phyloP scores from a whole-genome alignment of 2,329 filamentous ascomycete genomes.

The Fulvia fulva region DNA sequence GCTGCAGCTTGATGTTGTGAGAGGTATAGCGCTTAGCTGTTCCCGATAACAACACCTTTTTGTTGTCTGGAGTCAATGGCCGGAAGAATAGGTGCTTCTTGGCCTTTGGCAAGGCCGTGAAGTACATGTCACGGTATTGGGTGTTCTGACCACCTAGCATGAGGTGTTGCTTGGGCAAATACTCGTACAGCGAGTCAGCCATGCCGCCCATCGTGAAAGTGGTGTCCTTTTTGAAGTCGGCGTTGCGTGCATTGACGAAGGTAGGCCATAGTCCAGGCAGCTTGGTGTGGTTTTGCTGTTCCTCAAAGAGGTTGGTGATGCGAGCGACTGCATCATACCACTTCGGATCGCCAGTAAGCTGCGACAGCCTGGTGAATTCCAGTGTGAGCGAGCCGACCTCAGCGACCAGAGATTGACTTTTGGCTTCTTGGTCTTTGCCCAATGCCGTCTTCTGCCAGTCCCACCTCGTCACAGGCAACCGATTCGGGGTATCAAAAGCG shows the following conservation, averaged over 20 bases:
- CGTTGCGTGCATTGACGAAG: slow-evolving; percentile 44
- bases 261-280: slow-evolving; percentile 63
- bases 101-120: slow-evolving; percentile 45
- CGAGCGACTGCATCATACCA: slow-evolving; percentile 61
- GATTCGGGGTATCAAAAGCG: slow-evolving; percentile 65
- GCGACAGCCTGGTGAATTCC: slow-evolving; percentile 61
- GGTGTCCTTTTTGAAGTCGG: slow-evolving; percentile 31
- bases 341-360: slow-evolving; percentile 57
- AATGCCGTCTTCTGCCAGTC: slow-evolving; percentile 46
- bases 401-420: slow-evolving; percentile 40
- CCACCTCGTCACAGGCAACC: slow-evolving; percentile 61
- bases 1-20: slow-evolving; percentile 15
- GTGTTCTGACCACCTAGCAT: slow-evolving; percentile 28
- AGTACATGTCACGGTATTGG: slow-evolving; percentile 46
- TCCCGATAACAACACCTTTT: slow-evolving; percentile 20
- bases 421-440: slow-evolving; percentile 31
- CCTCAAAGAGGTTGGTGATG: slow-evolving; percentile 54
- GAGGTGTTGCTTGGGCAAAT: slow-evolving; percentile 30
- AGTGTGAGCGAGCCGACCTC: slow-evolving; percentile 58
- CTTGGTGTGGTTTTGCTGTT: slow-evolving; percentile 51
- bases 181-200: slow-evolving; percentile 36
- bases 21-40: slow-evolving; percentile 15
- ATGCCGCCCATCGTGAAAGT: slow-evolving; percentile 35
- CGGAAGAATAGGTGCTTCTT: slow-evolving; percentile 46
- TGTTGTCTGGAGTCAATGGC: slow-evolving; percentile 41